Evolutionary conservation across 225 moss, liverwort and hornwort genomes (phyloP), one percentile per base, ranked within the genome.

Genomic region (Pseudisothecium myosuroides): DNA sequence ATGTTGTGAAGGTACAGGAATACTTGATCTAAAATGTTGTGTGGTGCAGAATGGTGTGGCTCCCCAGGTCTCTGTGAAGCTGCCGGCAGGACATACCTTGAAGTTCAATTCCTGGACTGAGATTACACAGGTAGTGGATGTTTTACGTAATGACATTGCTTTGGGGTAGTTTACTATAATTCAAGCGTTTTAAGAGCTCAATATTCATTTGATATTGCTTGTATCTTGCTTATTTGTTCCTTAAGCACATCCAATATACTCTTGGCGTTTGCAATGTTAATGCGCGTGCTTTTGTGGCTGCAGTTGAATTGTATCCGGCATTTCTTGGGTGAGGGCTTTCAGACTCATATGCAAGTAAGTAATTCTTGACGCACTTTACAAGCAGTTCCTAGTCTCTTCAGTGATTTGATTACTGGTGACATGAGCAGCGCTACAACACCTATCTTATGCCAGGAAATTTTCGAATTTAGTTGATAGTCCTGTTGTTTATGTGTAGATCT

Each of bases 291-390:
- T 31, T 83, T 88, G 61, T 50, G 66, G 55, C 49, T 88, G 88
- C 93, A 98, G 96, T 92, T 98, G 89, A 98, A 97, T 90, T 91
- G 73, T 31, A 80, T 97, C 83, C 94, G 96, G 72, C 95, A 93
- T 66, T 95, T 95, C 58, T 87, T 98, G 92, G 93, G 90, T 78
- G 95, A 96, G 85, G 98, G 97, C 54, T 98, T 98, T 90, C 96
- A 98, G 91, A 96, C 85, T 80, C 98, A 98, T 66, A 94, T 97
- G 95, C 98, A 98, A 96, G 98, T 98, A 91, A 89, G 89, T 89
- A 9, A 60, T 86, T 83, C 34, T 49, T 76, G 52, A 32, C 37
- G 39, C 59, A 39, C 13, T 56, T 74, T 64, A 12, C 29, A 64
- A 83, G 54, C 62, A 80, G 75, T 88, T 58, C 60, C 69, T 39